These are phyloP conservation scores for Mortierella antarctica DNA, from an alignment of 192 early-diverging fungal genomes.

Conservation along the genomic window DNA sequence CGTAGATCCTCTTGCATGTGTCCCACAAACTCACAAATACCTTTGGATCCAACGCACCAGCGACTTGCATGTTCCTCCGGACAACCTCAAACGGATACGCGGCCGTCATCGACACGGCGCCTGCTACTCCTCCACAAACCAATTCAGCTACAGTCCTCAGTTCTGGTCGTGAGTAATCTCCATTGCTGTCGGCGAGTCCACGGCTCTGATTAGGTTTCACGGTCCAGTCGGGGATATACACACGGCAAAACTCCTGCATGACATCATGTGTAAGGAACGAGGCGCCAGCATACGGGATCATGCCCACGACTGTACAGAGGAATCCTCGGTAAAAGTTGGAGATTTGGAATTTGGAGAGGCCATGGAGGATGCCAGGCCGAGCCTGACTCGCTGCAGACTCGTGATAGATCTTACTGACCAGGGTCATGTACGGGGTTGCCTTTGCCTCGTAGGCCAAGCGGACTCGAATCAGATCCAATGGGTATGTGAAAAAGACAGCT, in stretches of 20 bases:
- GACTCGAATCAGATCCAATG: conserved; percentile 91
- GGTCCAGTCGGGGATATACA: conserved; percentile 14
- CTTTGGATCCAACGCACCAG: conserved; percentile 68
- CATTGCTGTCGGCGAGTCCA: conserved; percentile 26
- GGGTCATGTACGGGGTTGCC: conserved; percentile 21
- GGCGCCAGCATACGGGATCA: conserved; percentile 95
- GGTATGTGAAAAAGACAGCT: conserved; percentile 90
- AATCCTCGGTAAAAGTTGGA: conserved; percentile 95
- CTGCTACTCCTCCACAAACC: conserved; percentile 84
- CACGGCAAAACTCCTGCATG: conserved; percentile 68
- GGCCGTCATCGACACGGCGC: conserved; percentile 83
- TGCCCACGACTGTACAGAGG: conserved; percentile 86
- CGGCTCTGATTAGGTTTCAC: conserved; percentile 18
- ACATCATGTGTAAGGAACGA: conserved; percentile 89
- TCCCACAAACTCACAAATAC: conserved; percentile 63
- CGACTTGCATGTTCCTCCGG: conserved; percentile 86
- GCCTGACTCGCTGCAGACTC: conserved; percentile 70
- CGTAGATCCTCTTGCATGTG: conserved; percentile 73
- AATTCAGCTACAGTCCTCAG: conserved; percentile 84
- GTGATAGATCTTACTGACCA: conserved; percentile 71
- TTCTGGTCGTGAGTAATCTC: conserved; percentile 59
- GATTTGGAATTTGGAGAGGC: conserved; percentile 2
- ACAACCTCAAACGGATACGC: conserved; percentile 96
- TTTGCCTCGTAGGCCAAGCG: conserved; percentile 86
- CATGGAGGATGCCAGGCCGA: conserved; percentile 14